Conservation (phyloP, 805 yeast genomes). For the Nakazawaea holstii region DNA sequence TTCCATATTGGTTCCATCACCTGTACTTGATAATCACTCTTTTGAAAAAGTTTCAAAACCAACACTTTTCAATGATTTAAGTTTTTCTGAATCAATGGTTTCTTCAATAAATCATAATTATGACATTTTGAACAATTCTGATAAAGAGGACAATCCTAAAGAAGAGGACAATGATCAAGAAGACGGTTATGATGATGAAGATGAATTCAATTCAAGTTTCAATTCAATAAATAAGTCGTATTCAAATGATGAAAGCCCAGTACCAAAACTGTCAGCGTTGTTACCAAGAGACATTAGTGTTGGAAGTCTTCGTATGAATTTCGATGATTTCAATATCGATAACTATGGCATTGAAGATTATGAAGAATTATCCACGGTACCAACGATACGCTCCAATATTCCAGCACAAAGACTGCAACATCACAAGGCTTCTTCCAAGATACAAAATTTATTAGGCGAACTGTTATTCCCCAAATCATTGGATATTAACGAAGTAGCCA, state of each 20-base stretch:
- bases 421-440: conserved; percentile 14
- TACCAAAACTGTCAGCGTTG: neutral
- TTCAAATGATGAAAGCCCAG: neutral
- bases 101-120: conserved; percentile 11
- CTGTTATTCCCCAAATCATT: conserved; percentile 68
- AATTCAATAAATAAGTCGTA: conserved; percentile 6
- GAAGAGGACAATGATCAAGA: neutral
- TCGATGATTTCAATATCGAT: conserved; percentile 9
- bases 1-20: conserved; percentile 9
- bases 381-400: neutral
- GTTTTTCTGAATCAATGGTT: conserved; percentile 10
- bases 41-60: neutral
- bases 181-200: neutral
- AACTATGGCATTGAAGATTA: neutral
- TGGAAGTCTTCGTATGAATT: conserved; percentile 8
- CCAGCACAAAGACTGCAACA: conserved; percentile 6
- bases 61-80: conserved; percentile 4
- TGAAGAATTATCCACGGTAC: neutral
- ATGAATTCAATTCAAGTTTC: conserved; percentile 9
- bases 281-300: conserved; percentile 9
- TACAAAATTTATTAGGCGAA: conserved; percentile 38
- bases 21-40: neutral
- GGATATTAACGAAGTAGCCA: conserved; percentile 63
- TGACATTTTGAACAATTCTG: conserved; percentile 1
- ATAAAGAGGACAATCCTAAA: neutral